Conservation (phyloP, 345 rosid genomes). For the Abelmoschus esculentus region DNA sequence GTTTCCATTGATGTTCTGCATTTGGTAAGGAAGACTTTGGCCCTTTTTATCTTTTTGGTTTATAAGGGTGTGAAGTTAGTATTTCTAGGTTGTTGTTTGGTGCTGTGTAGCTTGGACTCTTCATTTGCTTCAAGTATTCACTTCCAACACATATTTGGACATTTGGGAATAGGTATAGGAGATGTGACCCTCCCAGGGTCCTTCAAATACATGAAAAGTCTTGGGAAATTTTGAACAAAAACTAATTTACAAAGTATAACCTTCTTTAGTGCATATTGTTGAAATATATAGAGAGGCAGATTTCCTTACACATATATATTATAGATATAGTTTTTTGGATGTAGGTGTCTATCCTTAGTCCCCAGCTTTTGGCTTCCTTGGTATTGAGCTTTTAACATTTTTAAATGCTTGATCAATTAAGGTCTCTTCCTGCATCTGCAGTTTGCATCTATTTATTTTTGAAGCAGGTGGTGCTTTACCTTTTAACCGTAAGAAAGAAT, state of each 20-base stretch:
- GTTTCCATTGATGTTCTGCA: slow-evolving; percentile 99
- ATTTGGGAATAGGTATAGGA: too few relatives aligned
- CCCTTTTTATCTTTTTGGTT: slow-evolving; percentile 14
- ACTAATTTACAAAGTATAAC: neutral
- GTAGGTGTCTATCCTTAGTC: neutral
- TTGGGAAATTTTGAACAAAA: too few relatives aligned
- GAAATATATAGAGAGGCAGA: neutral
- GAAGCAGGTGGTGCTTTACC: neutral
- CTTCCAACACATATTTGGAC: too few relatives aligned
- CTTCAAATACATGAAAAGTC: too few relatives aligned
- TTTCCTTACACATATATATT: neutral
- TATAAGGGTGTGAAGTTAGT: slow-evolving; percentile 30
- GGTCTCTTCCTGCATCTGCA: neutral
- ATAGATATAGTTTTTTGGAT: neutral
- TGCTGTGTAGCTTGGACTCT: neutral
- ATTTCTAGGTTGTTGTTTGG: slow-evolving; percentile 24
- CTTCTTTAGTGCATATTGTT: neutral
- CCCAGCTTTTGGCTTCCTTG: neutral
- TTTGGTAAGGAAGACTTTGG: slow-evolving; percentile 54
- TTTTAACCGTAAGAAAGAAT: neutral
- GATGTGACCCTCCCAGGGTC: too few relatives aligned
- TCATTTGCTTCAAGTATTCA: neutral
- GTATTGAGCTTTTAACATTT: neutral
- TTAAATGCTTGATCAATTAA: neutral
- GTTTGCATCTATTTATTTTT: neutral